Evolutionary conservation across 768 basidiomycete species (phyloP).

Genomic region (Cubamyces lactineus): DNA sequence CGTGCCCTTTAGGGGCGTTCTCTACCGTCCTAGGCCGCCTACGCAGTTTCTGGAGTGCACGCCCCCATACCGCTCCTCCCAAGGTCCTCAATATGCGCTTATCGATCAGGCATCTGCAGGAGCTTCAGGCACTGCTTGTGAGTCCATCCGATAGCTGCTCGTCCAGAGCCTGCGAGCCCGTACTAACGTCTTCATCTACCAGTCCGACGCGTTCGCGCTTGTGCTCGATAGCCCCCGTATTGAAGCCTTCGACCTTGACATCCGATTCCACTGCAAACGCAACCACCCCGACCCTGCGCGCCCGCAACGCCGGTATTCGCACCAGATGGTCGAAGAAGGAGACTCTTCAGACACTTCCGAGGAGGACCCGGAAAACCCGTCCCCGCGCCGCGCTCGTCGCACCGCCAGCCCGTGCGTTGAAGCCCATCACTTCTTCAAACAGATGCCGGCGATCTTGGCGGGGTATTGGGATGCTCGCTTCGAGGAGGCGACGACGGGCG

Average conservation of each 20-base stretch:
- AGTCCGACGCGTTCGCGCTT: neutral
- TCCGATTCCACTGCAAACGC: neutral
- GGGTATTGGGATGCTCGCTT: neutral
- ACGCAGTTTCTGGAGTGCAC: neutral
- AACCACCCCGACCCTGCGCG: neutral
- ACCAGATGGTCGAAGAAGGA: neutral
- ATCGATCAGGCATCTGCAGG: neutral
- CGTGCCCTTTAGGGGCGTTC: neutral
- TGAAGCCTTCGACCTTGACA: neutral
- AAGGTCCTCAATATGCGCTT: neutral
- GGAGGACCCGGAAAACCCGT: neutral
- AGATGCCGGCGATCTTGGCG: neutral
- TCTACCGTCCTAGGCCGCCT: neutral
- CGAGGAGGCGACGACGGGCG: neutral
- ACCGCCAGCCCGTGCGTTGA: neutral
- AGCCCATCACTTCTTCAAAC: neutral
- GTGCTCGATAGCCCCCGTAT: neutral
- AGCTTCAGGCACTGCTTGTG: neutral
- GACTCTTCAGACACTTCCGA: neutral
- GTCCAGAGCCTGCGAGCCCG: neutral
- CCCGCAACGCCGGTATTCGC: too few species aligned
- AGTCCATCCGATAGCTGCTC: neutral
- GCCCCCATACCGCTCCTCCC: neutral
- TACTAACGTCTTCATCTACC: neutral
- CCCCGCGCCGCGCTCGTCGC: neutral